Conservation (phyloP, 1,284 basidiomycete species). For the Trichosporon coremiiforme region DNA sequence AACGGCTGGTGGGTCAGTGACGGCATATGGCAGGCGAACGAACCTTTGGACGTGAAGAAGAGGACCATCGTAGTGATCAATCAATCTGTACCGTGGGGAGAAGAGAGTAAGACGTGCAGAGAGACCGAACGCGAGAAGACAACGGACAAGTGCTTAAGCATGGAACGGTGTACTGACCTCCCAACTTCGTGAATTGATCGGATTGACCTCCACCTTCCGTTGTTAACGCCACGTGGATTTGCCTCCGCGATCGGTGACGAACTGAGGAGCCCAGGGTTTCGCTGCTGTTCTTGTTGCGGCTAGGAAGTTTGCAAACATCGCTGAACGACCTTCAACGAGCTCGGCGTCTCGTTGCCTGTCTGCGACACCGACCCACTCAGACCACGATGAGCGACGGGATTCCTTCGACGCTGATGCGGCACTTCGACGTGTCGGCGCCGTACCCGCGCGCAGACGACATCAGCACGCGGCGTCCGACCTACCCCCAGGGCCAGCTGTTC, state of each 20-base stretch:
- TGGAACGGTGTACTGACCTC: not conserved
- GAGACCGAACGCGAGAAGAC: not conserved
- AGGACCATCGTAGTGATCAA: not conserved
- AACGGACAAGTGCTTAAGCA: not conserved
- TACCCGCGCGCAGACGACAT: slow-evolving; percentile 33
- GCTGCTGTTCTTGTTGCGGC: not conserved
- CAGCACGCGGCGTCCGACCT: slow-evolving; percentile 27
- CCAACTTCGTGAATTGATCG: slow-evolving; percentile 10
- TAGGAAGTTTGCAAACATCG: slow-evolving; percentile 11
- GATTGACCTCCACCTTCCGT: slow-evolving; percentile 19
- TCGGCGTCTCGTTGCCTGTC: not conserved
- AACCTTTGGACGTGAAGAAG: slow-evolving; percentile 60
- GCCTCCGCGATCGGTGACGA: not conserved
- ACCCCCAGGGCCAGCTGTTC: slow-evolving; percentile 43
- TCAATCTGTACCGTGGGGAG: no score
- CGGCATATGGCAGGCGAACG: slow-evolving; percentile 23
- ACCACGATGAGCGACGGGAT: slow-evolving; percentile 37
- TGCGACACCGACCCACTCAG: not conserved
- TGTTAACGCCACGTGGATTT: not conserved
- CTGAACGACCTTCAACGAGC: not conserved
- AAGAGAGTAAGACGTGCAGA: not conserved
- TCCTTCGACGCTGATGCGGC: slow-evolving; percentile 40
- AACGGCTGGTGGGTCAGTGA: slow-evolving; percentile 47
- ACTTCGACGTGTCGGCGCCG: slow-evolving; percentile 47
- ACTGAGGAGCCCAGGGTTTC: slow-evolving; percentile 5